Base-by-base conservation (phyloP, 305 asterid species). In the Nicotiana rustica region DNA sequence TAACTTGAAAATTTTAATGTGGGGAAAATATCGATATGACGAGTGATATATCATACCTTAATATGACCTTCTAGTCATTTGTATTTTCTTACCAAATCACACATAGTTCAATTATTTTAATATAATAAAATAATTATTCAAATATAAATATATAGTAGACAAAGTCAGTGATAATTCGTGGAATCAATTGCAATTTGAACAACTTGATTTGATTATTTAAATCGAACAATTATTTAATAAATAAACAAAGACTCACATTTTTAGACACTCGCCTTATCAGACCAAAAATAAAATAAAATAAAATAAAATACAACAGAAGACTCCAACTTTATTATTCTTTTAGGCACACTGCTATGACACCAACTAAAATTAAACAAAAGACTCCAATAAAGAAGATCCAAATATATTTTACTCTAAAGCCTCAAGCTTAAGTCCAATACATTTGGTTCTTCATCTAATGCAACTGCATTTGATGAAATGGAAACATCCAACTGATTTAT, bases 401-500 rank as follows among this genome's bases (percentile, higher is more conserved):
- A 3, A 14, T 49, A 67, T 1, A 3, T 67, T 35, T 69, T 35
- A 0, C 2, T 71, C 7, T 13, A 75, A 49, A 75, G 64, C 61
- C 5, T 73, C 64, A 73, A 49, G 64, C 0, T 73, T 14, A 73
- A 73, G 79, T 73, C 44, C 44, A 73, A 8, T 25, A 8, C 64
- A 73, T 73, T 73, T 49, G 55, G 79, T 49, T 73, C 44, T 5
- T 49, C 64, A 49, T 0, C 44, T 10, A 13, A 10, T 49, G 25
- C 41, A 71, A 13, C 10, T 12, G 33, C 61, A 71, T 44, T 47
- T 71, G 79, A 1, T 49, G 62, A 0, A 21, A 73, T 55, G 15
- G 14, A 62, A 73, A 73, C 62, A 73, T 73, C 19, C 64, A 73
- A 73, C 52, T 49, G 79, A 73, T 73, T 49, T n/a, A 52, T 25